Evolutionary conservation across 306 rosid genomes (phyloP).

Genomic region (Trichosanthes truncata): DNA sequence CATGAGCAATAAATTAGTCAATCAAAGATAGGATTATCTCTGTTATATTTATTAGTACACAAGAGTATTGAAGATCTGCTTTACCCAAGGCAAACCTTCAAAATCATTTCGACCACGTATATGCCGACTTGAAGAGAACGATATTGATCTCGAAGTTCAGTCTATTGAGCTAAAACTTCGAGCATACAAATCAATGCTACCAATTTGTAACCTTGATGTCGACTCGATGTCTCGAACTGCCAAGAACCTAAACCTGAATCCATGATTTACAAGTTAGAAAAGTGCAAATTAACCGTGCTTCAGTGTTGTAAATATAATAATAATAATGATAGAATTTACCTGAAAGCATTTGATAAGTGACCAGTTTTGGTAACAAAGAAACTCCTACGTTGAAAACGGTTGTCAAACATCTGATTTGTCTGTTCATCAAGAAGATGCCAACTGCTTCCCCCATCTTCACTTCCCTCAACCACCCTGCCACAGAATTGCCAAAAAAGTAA

Average conservation of each 20-base stretch:
- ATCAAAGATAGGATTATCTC: neutral
- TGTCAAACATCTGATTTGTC: constrained; percentile 44
- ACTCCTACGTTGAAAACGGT: constrained; percentile 56
- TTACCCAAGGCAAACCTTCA: neutral
- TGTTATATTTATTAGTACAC: neutral
- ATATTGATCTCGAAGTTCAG: neutral
- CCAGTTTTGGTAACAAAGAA: constrained; percentile 35
- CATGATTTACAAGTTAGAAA: neutral
- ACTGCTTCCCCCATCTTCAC: constrained; percentile 57
- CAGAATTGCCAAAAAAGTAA: neutral
- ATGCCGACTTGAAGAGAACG: neutral
- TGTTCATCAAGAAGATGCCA: constrained; percentile 71
- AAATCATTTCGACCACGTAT: neutral
- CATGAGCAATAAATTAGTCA: neutral
- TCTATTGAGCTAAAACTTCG: constrained; percentile 5
- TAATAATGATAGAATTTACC: constrained; percentile 25
- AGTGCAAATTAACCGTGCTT: neutral
- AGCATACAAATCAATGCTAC: constrained; percentile 74
- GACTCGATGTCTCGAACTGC: constrained; percentile 44
- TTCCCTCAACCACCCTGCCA: constrained; percentile 79
- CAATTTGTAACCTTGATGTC: constrained; percentile 68
- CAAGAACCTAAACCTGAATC: constrained; percentile 70
- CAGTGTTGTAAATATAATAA: neutral
- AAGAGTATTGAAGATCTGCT: neutral
- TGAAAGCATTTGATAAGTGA: constrained; percentile 40